phyloP scores from a whole-genome alignment of 768 basidiomycete species.

The Lenzites betulinus region DNA sequence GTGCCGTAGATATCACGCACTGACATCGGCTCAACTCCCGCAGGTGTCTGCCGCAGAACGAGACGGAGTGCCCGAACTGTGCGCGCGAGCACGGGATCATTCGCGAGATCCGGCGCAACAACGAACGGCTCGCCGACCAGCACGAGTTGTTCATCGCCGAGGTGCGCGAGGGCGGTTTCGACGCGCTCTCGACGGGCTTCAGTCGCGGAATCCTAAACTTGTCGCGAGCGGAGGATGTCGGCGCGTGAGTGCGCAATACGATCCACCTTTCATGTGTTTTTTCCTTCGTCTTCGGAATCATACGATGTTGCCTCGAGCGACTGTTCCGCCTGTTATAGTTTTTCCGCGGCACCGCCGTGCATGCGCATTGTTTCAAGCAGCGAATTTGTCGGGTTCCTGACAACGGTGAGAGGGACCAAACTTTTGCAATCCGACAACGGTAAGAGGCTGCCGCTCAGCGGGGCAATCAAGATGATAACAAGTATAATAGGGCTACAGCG shows the following conservation, averaged over 20 bases:
- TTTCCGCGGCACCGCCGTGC: not conserved
- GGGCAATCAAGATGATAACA: too few species aligned
- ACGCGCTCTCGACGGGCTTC: constrained; percentile 70
- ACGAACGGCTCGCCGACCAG: constrained; percentile 79
- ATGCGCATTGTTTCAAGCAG: too few species aligned
- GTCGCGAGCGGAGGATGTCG: constrained; percentile 29
- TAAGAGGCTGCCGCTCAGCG: too few species aligned
- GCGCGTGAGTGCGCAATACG: constrained; percentile 12
- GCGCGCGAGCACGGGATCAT: constrained; percentile 86
- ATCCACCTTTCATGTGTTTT: not conserved
- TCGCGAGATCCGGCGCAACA: constrained; percentile 85
- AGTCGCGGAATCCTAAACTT: constrained; percentile 60
- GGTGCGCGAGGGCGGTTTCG: constrained; percentile 70
- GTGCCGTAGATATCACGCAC: not conserved
- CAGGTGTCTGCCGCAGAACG: constrained; percentile 88
- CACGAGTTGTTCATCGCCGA: constrained; percentile 80
- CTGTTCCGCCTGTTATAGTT: not conserved
- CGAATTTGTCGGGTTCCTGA: too few species aligned
- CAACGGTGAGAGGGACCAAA: too few species aligned
- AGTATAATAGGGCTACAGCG: too few species aligned
- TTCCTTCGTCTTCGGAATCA: too few species aligned
- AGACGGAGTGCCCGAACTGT: constrained; percentile 88
- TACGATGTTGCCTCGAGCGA: not conserved
- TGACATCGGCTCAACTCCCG: not conserved
- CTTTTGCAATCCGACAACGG: too few species aligned